These are phyloP conservation scores for Pseudogymnoascus sp. DNA, from an alignment of 2,329 filamentous ascomycete genomes.

Conservation along the genomic window DNA sequence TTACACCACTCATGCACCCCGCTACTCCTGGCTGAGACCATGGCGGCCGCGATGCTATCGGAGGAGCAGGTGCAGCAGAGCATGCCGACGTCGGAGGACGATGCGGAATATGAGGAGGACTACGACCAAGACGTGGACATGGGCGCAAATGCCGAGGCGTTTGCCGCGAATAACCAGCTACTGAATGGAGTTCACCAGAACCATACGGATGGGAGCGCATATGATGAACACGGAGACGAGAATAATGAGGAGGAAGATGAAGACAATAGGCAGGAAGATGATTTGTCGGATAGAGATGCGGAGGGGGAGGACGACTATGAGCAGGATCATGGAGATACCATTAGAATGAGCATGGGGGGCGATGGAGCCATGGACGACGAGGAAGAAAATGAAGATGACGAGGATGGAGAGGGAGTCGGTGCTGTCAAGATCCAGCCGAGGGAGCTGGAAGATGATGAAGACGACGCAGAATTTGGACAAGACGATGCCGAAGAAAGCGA, in stretches of 20 bases:
- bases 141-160: constrained; percentile 25
- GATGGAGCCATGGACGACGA: constrained; percentile 38
- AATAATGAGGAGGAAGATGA: constrained; percentile 26
- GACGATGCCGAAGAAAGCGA: constrained; percentile 25
- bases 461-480: constrained; percentile 28
- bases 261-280: constrained; percentile 27
- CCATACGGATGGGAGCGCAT: constrained; percentile 16
- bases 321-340: constrained; percentile 18
- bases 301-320: constrained; percentile 31
- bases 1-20: constrained; percentile 1
- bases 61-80: constrained; percentile 27
- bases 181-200: constrained; percentile 26
- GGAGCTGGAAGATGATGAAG: constrained; percentile 30
- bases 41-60: constrained; percentile 25
- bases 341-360: constrained; percentile 30
- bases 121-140: constrained; percentile 23
- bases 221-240: constrained; percentile 13
- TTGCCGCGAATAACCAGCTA: constrained; percentile 29
- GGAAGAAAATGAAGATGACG: constrained; percentile 34
- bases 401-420: constrained; percentile 29
- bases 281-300: constrained; percentile 27
- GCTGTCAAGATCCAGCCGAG: constrained; percentile 30
- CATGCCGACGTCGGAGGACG: constrained; percentile 29
- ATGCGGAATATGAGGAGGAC: constrained; percentile 31
- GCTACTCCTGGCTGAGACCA: constrained; percentile 13